Evolutionary conservation across 805 yeast genomes (phyloP).

Genomic region (Candida quercuum): DNA sequence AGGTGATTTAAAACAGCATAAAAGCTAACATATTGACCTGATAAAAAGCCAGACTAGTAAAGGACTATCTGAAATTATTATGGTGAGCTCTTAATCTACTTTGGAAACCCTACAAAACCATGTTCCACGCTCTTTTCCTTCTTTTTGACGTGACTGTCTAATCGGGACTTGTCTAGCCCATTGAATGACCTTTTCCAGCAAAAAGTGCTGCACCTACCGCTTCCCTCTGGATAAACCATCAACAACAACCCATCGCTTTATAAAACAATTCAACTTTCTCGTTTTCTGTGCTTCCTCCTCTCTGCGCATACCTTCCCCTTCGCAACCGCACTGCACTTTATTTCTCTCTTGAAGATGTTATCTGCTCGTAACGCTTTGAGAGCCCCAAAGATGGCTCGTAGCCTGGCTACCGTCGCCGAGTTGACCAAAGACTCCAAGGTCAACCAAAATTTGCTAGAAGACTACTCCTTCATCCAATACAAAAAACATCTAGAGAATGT

Average conservation of each 20-base stretch:
- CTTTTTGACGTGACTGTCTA: background rate
- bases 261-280: background rate
- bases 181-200: background rate
- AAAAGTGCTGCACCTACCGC: background rate
- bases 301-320: background rate
- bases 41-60: background rate
- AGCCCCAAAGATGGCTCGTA: slow-evolving; percentile 25
- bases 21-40: no score
- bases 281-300: background rate
- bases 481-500: slow-evolving; percentile 87
- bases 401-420: slow-evolving; percentile 35
- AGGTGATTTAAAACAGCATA: no score
- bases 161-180: background rate
- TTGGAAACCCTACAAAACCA: background rate
- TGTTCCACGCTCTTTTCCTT: background rate
- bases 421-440: slow-evolving; percentile 68
- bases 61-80: background rate
- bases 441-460: slow-evolving; percentile 74
- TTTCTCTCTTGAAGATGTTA: slow-evolving; percentile 2
- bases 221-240: background rate
- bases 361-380: slow-evolving; percentile 13
- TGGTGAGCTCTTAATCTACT: background rate
- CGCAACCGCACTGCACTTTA: background rate
- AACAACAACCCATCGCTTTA: background rate
- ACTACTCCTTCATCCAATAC: slow-evolving; percentile 84